Conservation (phyloP, 2,329 filamentous ascomycete species). For the Verticillium nubilum region DNA sequence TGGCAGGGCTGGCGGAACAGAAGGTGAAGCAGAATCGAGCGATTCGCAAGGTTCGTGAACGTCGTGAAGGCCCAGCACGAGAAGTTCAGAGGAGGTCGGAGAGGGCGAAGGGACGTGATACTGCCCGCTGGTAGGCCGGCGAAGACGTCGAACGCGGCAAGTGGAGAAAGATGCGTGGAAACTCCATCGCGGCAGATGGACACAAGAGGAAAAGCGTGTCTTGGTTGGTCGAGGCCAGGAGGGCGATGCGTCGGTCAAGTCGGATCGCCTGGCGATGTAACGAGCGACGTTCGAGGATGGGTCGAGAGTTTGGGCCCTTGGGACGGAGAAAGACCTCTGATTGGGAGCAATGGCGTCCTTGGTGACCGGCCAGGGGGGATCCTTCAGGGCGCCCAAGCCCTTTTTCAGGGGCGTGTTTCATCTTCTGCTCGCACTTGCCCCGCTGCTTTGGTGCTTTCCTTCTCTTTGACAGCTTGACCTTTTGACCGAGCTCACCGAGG, state of each 20-base stretch:
- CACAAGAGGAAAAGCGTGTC: background rate
- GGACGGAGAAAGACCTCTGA: background rate
- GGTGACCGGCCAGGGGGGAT: background rate
- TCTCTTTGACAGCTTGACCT: background rate
- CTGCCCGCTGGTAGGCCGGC: background rate
- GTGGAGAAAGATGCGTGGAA: background rate
- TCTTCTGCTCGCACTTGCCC: background rate
- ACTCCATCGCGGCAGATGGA: background rate
- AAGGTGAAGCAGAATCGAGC: constrained; percentile 1
- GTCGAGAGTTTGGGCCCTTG: constrained; percentile 5
- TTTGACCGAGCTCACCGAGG: background rate
- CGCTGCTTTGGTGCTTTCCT: background rate
- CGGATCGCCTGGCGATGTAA: constrained; percentile 26
- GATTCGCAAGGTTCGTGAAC: background rate
- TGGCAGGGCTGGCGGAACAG: constrained; percentile 9
- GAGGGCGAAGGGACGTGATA: background rate
- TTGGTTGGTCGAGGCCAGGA: constrained; percentile 7
- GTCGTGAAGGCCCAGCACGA: background rate
- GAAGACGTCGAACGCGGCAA: constrained; percentile 2
- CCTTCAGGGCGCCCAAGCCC: background rate
- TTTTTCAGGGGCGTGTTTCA: constrained; percentile 1
- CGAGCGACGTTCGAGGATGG: constrained; percentile 24
- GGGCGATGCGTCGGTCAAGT: constrained; percentile 28
- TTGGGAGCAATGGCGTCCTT: background rate
- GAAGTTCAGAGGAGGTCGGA: constrained; percentile 2